phyloP scores from a whole-genome alignment of 805 yeast genomes.

The Ogataea paradorogensis region DNA sequence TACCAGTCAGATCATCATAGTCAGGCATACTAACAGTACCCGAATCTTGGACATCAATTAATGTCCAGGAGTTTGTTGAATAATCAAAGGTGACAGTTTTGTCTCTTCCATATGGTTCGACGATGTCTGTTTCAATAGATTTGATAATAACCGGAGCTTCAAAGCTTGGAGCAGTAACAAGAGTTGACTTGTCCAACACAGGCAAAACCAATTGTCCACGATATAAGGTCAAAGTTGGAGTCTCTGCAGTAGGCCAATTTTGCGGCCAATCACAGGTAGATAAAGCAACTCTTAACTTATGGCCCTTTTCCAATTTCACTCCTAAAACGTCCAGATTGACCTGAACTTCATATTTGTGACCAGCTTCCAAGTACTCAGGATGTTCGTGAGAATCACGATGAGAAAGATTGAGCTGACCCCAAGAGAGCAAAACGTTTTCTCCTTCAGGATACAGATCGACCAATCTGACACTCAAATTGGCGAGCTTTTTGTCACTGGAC shows the following conservation, averaged over 20 bases:
- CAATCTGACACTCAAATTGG: conserved; percentile 39
- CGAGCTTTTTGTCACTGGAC: conserved; percentile 37
- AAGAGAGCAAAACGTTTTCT: conserved; percentile 38
- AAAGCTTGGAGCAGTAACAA: conserved; percentile 26
- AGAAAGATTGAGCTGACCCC: conserved; percentile 44
- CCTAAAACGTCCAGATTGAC: conserved; percentile 42
- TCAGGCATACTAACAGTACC: conserved; percentile 36
- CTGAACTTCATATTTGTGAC: conserved; percentile 33
- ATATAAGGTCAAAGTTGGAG: conserved; percentile 35
- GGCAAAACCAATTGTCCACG: conserved; percentile 35
- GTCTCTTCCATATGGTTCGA: conserved; percentile 26
- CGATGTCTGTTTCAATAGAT: conserved; percentile 28
- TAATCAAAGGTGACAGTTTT: conserved; percentile 33
- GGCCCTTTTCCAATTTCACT: conserved; percentile 35
- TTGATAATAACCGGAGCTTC: conserved; percentile 30
- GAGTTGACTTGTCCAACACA: conserved; percentile 20
- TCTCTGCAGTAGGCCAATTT: conserved; percentile 44
- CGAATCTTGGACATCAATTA: conserved; percentile 36
- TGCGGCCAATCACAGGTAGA: conserved; percentile 50
- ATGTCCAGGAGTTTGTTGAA: conserved; percentile 34
- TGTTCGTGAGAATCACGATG: conserved; percentile 41
- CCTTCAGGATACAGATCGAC: conserved; percentile 39
- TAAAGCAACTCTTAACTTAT: conserved; percentile 38
- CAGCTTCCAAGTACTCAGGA: conserved; percentile 36
- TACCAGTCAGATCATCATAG: conserved; percentile 34